Evolutionary conservation across 495 filamentous ascomycete species (phyloP), one percentile per base, ranked within the genome.

Genomic region (Viridothelium virens): DNA sequence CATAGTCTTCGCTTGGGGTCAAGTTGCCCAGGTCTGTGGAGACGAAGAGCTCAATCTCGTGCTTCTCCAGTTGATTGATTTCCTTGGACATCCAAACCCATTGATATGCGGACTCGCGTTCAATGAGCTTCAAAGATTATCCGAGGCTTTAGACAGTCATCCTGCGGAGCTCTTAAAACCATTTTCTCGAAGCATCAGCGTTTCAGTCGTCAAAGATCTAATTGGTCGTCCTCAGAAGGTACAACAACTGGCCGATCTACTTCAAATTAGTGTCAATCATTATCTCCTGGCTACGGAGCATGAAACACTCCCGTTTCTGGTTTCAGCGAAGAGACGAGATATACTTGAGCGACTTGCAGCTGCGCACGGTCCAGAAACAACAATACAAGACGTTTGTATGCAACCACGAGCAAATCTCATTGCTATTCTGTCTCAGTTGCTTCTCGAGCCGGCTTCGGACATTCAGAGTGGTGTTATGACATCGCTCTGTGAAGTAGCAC

Each of bases 1-100:
- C 16, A 89, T 89, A 67, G 86, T 98, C 48, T 74, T 94, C 68
- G 90, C 91, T 18, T 89, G 92, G 81, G 90, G 88, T 50, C 87
- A 90, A 70, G 82, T 96, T 63, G 92, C 88, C 69, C 83, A 81
- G 82, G 74, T 85, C 53, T 87, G 84, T 37, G 79, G 80, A 34
- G 90, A 91, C 68, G 86, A 92, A 50, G 89, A 95, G 73, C 84
- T 94, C 56, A 92, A 93, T 70, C 83, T 97, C 62, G 89, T 91
- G 44, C 81, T 98, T 39, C 78, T 95, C 56, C 87, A 86, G 64
- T 81, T 98, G 3, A 79, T 96, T 34, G 88, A 95, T 44, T 97
- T 92, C 72, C 80, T 97, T 1, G 93, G 92, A 11, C 86, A 96
- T 72, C 79, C 87, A 36, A 95, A 94, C 74, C 82, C 86, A 18